phyloP scores from a whole-genome alignment of 176 grass and related monocot species.

The Poa annua region DNA sequence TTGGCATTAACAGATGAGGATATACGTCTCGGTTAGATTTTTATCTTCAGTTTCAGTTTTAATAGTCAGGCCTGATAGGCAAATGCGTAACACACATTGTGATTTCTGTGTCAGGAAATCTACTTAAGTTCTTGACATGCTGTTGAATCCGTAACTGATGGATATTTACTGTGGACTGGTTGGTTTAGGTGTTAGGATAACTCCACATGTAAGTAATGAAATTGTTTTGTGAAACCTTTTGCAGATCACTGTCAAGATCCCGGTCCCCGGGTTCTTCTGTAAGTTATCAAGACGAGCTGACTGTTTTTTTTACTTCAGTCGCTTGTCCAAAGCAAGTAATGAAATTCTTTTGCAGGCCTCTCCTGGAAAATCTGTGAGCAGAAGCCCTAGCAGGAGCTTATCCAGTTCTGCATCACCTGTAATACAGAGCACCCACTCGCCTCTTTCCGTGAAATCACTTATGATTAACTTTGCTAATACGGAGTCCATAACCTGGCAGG shows the following conservation, averaged over 20 bases:
- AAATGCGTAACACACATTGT: background rate
- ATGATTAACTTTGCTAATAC: conserved; percentile 7
- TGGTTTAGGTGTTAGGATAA: background rate
- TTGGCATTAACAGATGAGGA: background rate
- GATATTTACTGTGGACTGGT: background rate
- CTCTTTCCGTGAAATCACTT: background rate
- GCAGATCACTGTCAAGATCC: conserved; percentile 48
- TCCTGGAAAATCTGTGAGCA: conserved; percentile 43
- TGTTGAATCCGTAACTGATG: background rate
- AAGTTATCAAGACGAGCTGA: conserved; percentile 13
- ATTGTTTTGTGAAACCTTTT: conserved; percentile 32
- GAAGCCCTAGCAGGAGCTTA: conserved; percentile 41
- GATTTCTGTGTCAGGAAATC: background rate
- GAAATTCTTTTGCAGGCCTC: conserved; percentile 24
- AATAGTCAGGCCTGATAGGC: background rate
- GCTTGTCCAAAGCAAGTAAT: conserved; percentile 20
- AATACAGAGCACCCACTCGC: background rate
- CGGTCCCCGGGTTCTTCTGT: conserved; percentile 37
- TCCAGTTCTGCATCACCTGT: conserved; percentile 47
- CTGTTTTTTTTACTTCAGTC: background rate
- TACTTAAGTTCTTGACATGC: conserved; percentile 2
- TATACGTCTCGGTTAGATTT: background rate
- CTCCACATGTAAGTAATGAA: conserved; percentile 4
- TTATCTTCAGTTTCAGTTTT: conserved; percentile 32
- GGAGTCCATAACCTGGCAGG: conserved; percentile 29